phyloP scores from a whole-genome alignment of 208 protist species.

The Balamuthia mandrillaris region DNA sequence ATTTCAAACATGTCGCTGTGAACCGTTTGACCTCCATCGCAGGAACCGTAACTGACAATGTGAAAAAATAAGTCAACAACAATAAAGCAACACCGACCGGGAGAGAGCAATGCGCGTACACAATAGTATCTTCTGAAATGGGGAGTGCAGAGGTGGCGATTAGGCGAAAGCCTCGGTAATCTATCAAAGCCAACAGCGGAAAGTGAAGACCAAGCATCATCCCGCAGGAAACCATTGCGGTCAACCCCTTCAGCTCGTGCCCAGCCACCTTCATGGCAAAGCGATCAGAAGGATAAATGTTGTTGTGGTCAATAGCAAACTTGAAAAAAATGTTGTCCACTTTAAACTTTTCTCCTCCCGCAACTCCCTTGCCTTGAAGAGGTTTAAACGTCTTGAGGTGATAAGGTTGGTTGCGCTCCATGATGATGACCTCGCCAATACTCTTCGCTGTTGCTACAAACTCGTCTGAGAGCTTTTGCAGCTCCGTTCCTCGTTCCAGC shows the following conservation, averaged over 20 bases:
- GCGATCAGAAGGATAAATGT: conserved; percentile 11
- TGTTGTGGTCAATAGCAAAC: conserved; percentile 32
- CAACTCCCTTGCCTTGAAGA: conserved; percentile 12
- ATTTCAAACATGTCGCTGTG: conserved; percentile 42
- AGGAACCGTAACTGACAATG: conserved; percentile 45
- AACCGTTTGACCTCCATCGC: conserved; percentile 47
- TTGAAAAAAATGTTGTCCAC: conserved; percentile 42
- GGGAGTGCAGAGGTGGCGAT: conserved; percentile 52
- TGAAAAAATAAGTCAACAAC: background rate
- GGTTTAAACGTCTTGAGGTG: conserved; percentile 35
- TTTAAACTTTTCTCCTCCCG: conserved; percentile 35
- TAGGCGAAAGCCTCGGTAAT: conserved; percentile 55
- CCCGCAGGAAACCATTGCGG: conserved; percentile 44
- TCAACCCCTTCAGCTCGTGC: conserved; percentile 60
- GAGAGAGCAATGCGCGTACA: too few relatives aligned
- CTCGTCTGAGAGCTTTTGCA: conserved; percentile 39
- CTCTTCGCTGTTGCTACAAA: conserved; percentile 22
- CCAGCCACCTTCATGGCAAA: conserved; percentile 43
- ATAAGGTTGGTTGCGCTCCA: conserved; percentile 25
- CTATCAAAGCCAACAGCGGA: conserved; percentile 56
- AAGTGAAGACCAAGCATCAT: conserved; percentile 49
- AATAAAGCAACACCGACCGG: background rate
- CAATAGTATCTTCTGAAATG: conserved; percentile 47
- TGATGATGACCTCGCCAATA: conserved; percentile 23
- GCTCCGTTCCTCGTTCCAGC: conserved; percentile 21